Evolutionary conservation across 78 protist genomes (phyloP), one percentile per base, ranked within the genome.

Genomic region (Mantamonas sphyraenae): DNA sequence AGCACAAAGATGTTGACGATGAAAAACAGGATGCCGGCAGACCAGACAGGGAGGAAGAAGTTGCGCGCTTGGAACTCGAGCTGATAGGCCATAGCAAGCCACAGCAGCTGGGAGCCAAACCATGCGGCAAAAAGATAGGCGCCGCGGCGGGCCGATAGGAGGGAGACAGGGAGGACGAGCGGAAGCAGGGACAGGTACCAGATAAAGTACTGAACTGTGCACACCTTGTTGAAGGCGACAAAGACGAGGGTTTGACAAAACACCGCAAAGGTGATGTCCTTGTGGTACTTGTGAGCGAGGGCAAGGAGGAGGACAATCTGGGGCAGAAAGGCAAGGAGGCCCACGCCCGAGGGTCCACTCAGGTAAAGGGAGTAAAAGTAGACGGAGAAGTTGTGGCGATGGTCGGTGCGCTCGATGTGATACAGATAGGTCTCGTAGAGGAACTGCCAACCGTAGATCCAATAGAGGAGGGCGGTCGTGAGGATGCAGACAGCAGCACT

Each of bases 221-320:
- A 68, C 47, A 93, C 98, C 55, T 93, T 91, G 77, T 95, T 95
- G 78, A 95, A 84, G 9, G 91, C 83, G 17, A 95, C 97, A 47
- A 95, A 95, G 57, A 74, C 53, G 40, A 91, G 30, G 8, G 96
- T 87, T 58, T 72, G 81, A 26, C 71, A 42, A 28, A 85, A 69
- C 42, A 82, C 8, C 33, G 85, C 79, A 38, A 68, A 63, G 30
- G 73, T 61, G 9, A 83, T 31, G 53, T 85, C 68, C 19, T 71
- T 55, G 50, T 28, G 64, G 66, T 70, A 82, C 22, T 40, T 62
- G 56, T 31, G 45, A 30, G 81, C 39, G 19, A 74, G 67, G 75
- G 81, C 20, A 76, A 59, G 56, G 61, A 66, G 24, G 79, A 76
- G 37, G 79, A 73, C 19, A 45, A 64, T 64, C 33, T 16, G 24